Percentiles rank a stretch among this genome's conserved stretches.
These are phyloP conservation scores for Pseudocercospora vitis DNA, from an alignment of 2,329 filamentous ascomycete genomes.

Conservation along the genomic window DNA sequence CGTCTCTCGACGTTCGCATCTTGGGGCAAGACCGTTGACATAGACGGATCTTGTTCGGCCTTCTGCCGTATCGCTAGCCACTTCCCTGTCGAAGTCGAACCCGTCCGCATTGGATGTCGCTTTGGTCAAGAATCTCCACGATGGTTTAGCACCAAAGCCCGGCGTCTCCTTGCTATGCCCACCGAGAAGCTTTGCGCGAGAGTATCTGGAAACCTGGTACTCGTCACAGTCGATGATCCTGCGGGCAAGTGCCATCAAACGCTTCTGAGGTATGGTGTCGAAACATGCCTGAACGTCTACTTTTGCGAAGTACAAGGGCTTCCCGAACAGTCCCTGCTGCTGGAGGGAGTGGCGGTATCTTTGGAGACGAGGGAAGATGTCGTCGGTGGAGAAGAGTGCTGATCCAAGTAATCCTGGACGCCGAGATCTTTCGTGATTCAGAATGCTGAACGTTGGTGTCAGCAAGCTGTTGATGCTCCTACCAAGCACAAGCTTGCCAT, in stretches of 20 bases:
- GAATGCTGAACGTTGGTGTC: constrained; percentile 69
- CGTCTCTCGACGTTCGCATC: constrained; percentile 56
- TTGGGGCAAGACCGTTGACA: constrained; percentile 65
- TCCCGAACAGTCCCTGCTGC: constrained; percentile 36
- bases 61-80: constrained; percentile 26
- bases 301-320: constrained; percentile 79
- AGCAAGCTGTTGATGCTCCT: constrained; percentile 70
- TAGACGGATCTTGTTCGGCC: constrained; percentile 68
- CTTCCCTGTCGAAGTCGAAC: constrained; percentile 26
- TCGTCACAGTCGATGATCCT: constrained; percentile 55
- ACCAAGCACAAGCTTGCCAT: constrained; percentile 57
- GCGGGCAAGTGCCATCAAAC: constrained; percentile 67
- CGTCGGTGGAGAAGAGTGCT: constrained; percentile 75
- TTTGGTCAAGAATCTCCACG: constrained; percentile 45
- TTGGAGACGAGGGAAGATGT: constrained; percentile 74
- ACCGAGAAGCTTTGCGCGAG: constrained; percentile 62
- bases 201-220: constrained; percentile 74
- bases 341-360: constrained; percentile 60
- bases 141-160: constrained; percentile 38
- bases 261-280: constrained; percentile 86
- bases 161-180: constrained; percentile 37
- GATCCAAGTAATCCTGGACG: constrained; percentile 66
- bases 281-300: constrained; percentile 90
- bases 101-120: constrained; percentile 35
- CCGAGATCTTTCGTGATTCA: constrained; percentile 70